Conservation (phyloP, 257 asterid genomes). For the Solanum infundibuliforme region DNA sequence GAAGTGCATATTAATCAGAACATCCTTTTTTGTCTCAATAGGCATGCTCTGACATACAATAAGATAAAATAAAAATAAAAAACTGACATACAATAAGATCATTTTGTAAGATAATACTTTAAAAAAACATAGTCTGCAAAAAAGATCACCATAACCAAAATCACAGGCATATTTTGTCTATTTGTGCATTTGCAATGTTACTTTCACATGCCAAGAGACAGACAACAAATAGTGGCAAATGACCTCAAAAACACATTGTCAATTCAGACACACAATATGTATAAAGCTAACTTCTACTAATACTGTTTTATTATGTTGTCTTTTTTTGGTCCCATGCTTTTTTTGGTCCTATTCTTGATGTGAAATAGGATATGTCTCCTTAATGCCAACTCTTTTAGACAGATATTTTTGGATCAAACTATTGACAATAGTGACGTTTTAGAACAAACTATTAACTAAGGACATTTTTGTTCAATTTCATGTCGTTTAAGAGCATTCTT, state of each 20-base stretch:
- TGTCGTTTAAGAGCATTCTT: background rate
- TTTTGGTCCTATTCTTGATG: background rate
- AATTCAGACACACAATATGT: background rate
- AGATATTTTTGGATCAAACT: background rate
- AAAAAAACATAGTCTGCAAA: background rate
- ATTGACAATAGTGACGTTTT: background rate
- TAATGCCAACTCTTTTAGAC: background rate
- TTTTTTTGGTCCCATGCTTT: background rate
- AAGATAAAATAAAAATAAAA: no score
- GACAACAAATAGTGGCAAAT: background rate
- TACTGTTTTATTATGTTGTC: background rate
- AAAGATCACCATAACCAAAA: background rate
- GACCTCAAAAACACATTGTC: background rate
- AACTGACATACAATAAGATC: no score
- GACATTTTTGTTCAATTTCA: background rate
- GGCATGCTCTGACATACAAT: background rate
- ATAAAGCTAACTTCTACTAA: background rate
- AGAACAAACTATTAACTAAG: background rate
- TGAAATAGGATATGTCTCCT: background rate
- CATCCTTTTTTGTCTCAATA: background rate
- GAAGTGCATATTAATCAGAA: background rate
- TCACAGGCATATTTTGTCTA: background rate
- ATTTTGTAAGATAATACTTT: background rate
- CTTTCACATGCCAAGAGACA: conserved; percentile 4
- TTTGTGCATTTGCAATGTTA: background rate